Conservation (phyloP, 805 yeast species). For the Blastobotrys chiropterorum region DNA sequence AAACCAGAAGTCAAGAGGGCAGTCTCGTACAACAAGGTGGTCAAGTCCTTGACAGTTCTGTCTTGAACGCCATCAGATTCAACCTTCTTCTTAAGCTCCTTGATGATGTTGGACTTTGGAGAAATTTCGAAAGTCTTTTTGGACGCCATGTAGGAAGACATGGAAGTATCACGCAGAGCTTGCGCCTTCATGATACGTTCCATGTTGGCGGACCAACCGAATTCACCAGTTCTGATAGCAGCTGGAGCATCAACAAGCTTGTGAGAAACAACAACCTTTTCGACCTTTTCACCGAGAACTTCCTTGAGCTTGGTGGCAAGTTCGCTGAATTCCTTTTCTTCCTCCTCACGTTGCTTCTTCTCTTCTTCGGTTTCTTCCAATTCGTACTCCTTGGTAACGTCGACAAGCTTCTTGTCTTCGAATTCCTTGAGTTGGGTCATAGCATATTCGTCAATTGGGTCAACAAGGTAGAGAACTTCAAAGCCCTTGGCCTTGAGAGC, state of each 20-base stretch:
- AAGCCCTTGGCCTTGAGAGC: conserved; percentile 97
- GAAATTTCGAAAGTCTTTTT: conserved; percentile 99
- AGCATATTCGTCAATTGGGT: conserved; percentile 99
- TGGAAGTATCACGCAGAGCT: conserved; percentile 96
- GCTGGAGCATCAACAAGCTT: conserved; percentile 98
- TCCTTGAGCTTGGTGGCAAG: conserved; percentile 95
- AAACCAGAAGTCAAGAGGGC: conserved; percentile 98
- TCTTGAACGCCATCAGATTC: conserved; percentile 97
- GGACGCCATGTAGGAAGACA: conserved; percentile 99
- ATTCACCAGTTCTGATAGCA: conserved; percentile 99
- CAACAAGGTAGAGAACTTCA: conserved; percentile 95
- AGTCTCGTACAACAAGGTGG: conserved; percentile 93
- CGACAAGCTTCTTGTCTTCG: conserved; percentile 98
- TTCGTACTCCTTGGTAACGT: conserved; percentile 98
- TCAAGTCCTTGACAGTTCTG: conserved; percentile 96
- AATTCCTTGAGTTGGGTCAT: conserved; percentile 99
- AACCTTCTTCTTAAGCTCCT: conserved; percentile 93
- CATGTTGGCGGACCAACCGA: conserved; percentile 99
- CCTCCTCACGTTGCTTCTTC: conserved; percentile 89
- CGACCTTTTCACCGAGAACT: conserved; percentile 96
- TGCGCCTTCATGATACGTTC: conserved; percentile 99
- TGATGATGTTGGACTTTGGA: conserved; percentile 91
- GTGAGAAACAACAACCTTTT: conserved; percentile 97
- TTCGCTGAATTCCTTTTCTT: conserved; percentile 84
- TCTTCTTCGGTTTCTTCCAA: conserved; percentile 95